Conservation (phyloP, 2,329 filamentous ascomycete genomes). For the Claviceps sp. region DNA sequence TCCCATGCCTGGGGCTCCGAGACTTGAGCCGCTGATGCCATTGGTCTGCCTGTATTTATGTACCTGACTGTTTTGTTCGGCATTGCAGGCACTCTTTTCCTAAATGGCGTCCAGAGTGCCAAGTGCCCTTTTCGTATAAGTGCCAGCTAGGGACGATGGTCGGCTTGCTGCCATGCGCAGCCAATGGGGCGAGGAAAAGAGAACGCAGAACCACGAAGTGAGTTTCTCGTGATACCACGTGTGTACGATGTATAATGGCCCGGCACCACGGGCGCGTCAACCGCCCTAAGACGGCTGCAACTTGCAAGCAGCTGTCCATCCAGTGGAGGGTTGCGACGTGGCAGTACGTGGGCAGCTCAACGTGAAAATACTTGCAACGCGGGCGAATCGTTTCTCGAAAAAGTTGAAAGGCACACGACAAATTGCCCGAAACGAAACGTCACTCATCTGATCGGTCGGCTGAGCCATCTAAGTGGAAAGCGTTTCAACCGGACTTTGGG, state of each 20-base stretch:
- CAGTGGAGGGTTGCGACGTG: neutral
- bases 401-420: slow-evolving; percentile 1
- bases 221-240: neutral
- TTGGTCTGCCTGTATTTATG: neutral
- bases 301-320: neutral
- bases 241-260: neutral
- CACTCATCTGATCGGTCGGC: neutral
- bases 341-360: neutral
- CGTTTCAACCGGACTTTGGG: neutral
- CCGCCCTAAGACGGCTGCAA: neutral
- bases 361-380: neutral
- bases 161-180: neutral
- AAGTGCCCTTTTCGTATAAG: neutral
- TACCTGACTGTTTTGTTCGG: neutral
- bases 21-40: neutral
- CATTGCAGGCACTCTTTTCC: neutral
- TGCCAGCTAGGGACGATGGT: neutral
- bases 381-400: neutral
- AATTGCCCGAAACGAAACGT: slow-evolving; percentile 1
- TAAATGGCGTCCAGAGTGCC: neutral
- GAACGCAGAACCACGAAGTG: no score
- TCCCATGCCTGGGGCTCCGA: neutral
- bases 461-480: neutral
- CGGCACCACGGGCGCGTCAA: neutral
- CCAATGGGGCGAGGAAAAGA: neutral